Conservation (phyloP, 768 basidiomycete species). For the Harrya chromipes region DNA sequence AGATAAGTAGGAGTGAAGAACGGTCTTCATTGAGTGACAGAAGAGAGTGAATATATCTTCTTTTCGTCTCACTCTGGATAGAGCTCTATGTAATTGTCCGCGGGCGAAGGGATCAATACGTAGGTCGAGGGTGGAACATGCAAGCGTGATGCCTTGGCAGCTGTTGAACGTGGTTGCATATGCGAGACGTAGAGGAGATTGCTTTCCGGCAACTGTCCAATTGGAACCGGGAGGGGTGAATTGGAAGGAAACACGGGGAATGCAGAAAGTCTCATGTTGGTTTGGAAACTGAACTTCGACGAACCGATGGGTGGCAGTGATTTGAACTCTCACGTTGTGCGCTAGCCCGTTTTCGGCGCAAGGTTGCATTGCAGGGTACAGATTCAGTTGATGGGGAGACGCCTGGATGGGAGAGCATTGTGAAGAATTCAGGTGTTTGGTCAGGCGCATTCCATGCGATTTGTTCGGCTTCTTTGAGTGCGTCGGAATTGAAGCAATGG, state of each 20-base stretch:
- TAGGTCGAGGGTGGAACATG: no score
- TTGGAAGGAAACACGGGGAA: conserved; percentile 15
- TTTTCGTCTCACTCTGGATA: background rate
- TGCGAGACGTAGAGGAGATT: conserved; percentile 42
- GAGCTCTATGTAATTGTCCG: no score
- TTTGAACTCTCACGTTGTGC: background rate
- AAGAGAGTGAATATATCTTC: background rate
- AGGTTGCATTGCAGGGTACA: conserved; percentile 14
- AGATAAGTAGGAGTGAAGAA: no score
- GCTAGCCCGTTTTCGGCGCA: background rate
- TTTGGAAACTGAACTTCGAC: background rate
- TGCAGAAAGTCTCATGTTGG: background rate
- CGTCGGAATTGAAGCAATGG: no score
- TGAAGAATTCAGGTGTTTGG: conserved; percentile 20
- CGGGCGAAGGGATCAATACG: no score
- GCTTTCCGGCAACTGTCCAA: conserved; percentile 24
- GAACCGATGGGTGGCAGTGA: no score
- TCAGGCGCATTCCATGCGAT: background rate
- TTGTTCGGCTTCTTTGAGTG: no score
- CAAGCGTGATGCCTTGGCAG: no score
- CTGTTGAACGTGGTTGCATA: conserved; percentile 47
- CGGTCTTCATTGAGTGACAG: no score
- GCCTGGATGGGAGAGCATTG: conserved; percentile 6
- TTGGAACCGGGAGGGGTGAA: background rate
- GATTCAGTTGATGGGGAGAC: background rate